Percentiles rank a stretch among this genome's conserved stretches.
Conservation (phyloP, 1,139 yeast genomes). For the Geotrichum histeridarum region DNA sequence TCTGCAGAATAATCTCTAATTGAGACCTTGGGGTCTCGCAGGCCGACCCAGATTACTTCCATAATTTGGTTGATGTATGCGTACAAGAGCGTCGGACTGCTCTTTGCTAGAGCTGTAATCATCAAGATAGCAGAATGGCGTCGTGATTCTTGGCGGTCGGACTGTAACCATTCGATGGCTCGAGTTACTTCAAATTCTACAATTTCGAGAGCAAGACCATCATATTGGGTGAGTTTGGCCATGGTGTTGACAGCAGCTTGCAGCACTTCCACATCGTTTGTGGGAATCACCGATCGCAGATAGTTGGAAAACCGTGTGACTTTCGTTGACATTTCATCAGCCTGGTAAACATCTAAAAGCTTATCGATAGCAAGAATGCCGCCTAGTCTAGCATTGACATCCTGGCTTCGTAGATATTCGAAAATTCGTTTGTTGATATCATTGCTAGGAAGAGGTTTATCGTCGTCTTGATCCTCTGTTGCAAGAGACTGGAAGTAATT, state of each 20-base stretch:
- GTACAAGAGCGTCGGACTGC: slow-evolving; percentile 80
- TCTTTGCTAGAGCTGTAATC: slow-evolving; percentile 75
- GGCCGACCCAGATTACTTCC: slow-evolving; percentile 81
- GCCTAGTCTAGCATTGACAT: slow-evolving; percentile 69
- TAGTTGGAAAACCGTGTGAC: slow-evolving; percentile 89
- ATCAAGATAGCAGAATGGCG: slow-evolving; percentile 89
- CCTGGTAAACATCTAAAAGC: slow-evolving; percentile 72
- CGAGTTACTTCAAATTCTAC: slow-evolving; percentile 89
- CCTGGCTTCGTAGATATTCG: slow-evolving; percentile 74
- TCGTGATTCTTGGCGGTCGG: slow-evolving; percentile 70
- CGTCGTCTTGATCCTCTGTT: slow-evolving; percentile 71
- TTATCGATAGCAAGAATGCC: slow-evolving; percentile 90
- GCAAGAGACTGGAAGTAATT: slow-evolving; percentile 64
- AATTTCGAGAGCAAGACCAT: slow-evolving; percentile 85
- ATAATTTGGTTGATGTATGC: slow-evolving; percentile 73
- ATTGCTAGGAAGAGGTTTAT: slow-evolving; percentile 72
- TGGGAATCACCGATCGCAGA: slow-evolving; percentile 71
- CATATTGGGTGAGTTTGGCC: slow-evolving; percentile 84
- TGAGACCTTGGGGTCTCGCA: slow-evolving; percentile 68
- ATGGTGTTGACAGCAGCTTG: slow-evolving; percentile 78
- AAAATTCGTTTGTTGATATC: slow-evolving; percentile 84
- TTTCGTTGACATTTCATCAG: slow-evolving; percentile 77
- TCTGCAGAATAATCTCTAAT: slow-evolving; percentile 82
- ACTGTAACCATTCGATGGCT: slow-evolving; percentile 85
- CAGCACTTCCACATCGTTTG: slow-evolving; percentile 80